Conservation (phyloP, 148 eudicot species). For the Chenopodium suecicum region DNA sequence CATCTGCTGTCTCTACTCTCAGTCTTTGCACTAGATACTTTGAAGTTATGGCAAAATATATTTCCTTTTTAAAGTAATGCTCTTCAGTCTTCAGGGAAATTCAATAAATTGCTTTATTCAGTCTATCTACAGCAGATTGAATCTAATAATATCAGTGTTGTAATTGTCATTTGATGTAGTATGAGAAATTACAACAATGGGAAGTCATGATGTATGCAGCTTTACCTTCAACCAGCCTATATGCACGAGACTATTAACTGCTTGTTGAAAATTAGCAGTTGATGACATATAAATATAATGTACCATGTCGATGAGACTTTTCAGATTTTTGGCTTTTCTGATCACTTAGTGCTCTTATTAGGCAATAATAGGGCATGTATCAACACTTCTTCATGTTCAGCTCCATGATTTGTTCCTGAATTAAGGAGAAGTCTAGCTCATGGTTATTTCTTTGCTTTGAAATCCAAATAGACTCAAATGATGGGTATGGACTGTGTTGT, state of each 20-base stretch:
- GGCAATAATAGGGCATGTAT: not conserved
- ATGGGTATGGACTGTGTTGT: not conserved
- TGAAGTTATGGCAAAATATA: not conserved
- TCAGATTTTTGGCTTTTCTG: not conserved
- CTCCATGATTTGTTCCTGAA: not conserved
- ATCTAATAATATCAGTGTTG: not conserved
- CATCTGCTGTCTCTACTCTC: not conserved
- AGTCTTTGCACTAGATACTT: not conserved
- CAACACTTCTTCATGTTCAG: not conserved
- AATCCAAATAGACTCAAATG: not conserved
- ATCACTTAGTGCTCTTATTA: not conserved
- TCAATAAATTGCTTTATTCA: not conserved
- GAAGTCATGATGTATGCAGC: not conserved
- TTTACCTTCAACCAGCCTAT: not conserved
- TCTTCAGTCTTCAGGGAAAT: not conserved
- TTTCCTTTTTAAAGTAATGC: too few species aligned
- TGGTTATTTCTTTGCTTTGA: not conserved
- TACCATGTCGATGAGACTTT: not conserved
- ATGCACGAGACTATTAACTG: not conserved
- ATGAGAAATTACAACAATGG: not conserved
- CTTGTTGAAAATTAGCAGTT: not conserved
- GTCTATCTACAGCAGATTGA: not conserved
- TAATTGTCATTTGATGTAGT: not conserved
- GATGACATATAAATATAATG: too few species aligned
- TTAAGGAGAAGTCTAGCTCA: not conserved